Evolutionary conservation across 257 asterid species (phyloP).

Genomic region (Lycium barbarum): DNA sequence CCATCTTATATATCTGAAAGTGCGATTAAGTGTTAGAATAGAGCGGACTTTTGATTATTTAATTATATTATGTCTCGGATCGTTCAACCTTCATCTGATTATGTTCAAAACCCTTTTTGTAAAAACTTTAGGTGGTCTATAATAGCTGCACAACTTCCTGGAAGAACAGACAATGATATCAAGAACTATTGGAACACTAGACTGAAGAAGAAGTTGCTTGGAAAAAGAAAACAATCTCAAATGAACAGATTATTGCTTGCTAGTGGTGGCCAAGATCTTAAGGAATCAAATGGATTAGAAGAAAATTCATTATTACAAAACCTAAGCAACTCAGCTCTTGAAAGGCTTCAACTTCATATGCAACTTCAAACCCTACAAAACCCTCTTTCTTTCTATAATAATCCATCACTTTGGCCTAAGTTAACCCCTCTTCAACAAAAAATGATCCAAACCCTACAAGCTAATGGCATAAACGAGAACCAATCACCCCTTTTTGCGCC

Average conservation of each 20-base stretch:
- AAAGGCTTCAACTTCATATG: constrained; percentile 90
- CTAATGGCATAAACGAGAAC: not conserved
- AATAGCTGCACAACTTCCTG: constrained; percentile 95
- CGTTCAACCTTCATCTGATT: not conserved
- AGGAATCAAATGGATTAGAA: constrained; percentile 39
- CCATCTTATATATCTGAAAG: not conserved
- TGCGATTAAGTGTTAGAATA: not conserved
- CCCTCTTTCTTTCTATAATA: constrained; percentile 61
- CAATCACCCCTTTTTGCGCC: not conserved
- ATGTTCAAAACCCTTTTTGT: not conserved
- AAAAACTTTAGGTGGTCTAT: constrained; percentile 73
- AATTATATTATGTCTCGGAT: not conserved
- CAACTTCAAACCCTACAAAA: constrained; percentile 70
- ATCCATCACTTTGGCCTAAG: constrained; percentile 68
- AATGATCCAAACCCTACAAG: constrained; percentile 52
- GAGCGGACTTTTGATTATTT: not conserved
- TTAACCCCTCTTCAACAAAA: constrained; percentile 57
- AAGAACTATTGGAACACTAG: constrained; percentile 95
- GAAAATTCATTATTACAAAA: constrained; percentile 48
- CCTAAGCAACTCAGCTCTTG: constrained; percentile 83
- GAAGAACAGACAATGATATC: constrained; percentile 94
- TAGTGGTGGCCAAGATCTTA: constrained; percentile 42
- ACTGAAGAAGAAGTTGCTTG: constrained; percentile 82
- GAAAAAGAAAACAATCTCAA: constrained; percentile 68
- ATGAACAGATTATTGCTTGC: constrained; percentile 41